Conservation (phyloP, 2,329 filamentous ascomycete species). For the Mycogone perniciosa region DNA sequence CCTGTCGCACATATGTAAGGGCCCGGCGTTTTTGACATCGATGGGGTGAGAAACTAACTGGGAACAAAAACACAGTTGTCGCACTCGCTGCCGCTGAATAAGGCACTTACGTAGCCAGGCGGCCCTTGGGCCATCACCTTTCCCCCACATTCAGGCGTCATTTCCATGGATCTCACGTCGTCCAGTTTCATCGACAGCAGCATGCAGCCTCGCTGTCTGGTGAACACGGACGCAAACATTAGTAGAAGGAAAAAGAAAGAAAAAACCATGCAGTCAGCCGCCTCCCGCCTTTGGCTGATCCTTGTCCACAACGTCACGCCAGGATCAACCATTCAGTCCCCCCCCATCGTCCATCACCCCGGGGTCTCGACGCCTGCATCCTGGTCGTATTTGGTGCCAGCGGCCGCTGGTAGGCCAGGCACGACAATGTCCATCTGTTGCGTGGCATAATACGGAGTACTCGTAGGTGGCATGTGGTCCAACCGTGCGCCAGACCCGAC, state of each 20-base stretch:
- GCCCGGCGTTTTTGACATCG: too few relatives aligned
- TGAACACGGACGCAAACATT: neutral
- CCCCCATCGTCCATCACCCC: neutral
- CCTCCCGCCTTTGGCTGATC: neutral
- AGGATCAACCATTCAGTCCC: neutral
- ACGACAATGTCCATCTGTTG: neutral
- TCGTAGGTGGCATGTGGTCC: slow-evolving; percentile 2
- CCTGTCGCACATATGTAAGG: too few relatives aligned
- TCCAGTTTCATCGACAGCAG: neutral
- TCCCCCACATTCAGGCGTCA: neutral
- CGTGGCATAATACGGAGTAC: neutral
- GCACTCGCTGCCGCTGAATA: too few relatives aligned
- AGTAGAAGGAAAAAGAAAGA: neutral
- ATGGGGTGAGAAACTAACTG: too few relatives aligned
- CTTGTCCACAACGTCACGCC: neutral
- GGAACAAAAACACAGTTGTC: too few relatives aligned
- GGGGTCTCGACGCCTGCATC: neutral
- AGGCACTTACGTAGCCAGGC: neutral
- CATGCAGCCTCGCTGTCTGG: neutral
- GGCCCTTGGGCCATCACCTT: neutral
- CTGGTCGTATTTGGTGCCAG: too few relatives aligned
- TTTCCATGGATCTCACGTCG: neutral
- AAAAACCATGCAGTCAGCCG: neutral
- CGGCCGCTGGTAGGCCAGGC: too few relatives aligned
- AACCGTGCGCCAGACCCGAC: slow-evolving; percentile 2